A percentile compares a stretch with the other conserved stretches of the same genome.
Conservation (phyloP, 331 rosid genomes). For the Phaseolus coccineus region DNA sequence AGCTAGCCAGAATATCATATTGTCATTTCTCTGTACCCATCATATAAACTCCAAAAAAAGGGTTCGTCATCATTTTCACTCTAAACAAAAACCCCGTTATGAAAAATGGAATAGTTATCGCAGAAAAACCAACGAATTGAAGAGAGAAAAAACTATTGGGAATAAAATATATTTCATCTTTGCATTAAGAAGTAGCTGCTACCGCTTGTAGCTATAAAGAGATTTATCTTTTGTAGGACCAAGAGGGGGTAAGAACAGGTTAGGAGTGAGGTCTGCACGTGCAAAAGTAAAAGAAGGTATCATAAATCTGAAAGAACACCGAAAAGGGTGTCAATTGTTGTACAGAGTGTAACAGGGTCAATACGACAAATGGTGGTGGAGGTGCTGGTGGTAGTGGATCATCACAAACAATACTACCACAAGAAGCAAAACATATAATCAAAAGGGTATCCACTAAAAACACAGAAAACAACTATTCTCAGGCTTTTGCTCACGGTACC, state of each 20-base stretch:
- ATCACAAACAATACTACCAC: slow-evolving; percentile 55
- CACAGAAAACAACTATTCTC: slow-evolving; percentile 40
- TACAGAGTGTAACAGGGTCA: slow-evolving; percentile 49
- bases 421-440: slow-evolving; percentile 59
- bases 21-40: slow-evolving; percentile 37
- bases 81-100: slow-evolving; percentile 18
- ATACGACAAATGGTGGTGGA: slow-evolving; percentile 78
- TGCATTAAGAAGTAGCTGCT: neutral
- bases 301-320: slow-evolving; percentile 43
- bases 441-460: slow-evolving; percentile 63
- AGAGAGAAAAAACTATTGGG: neutral
- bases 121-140: neutral
- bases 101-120: slow-evolving; percentile 11
- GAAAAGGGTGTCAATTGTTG: slow-evolving; percentile 47
- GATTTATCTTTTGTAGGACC: slow-evolving; percentile 39
- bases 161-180: slow-evolving; percentile 24
- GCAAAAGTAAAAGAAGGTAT: slow-evolving; percentile 46
- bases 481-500: slow-evolving; percentile 36
- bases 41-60: slow-evolving; percentile 43
- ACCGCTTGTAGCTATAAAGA: neutral
- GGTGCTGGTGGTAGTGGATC: slow-evolving; percentile 75
- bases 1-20: slow-evolving; percentile 51
- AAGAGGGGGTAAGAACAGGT: slow-evolving; percentile 26
- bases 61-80: slow-evolving; percentile 39
- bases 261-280: slow-evolving; percentile 45